phyloP scores from a whole-genome alignment of 495 filamentous ascomycete species.

The Clavariopsis aquatica region DNA sequence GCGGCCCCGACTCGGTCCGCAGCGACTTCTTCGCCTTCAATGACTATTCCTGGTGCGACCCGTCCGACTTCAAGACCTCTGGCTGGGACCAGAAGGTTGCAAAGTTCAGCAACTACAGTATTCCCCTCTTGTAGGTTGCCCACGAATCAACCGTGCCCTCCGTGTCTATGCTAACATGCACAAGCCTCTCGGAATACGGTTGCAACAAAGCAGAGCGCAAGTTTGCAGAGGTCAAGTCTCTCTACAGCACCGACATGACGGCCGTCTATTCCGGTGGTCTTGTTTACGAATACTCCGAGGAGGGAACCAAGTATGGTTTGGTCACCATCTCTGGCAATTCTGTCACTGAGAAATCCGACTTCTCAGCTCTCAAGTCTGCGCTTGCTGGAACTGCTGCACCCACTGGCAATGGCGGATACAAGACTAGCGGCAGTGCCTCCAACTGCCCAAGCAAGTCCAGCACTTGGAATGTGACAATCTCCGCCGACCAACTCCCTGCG shows the following conservation, averaged over 20 bases:
- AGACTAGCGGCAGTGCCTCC: constrained; percentile 62
- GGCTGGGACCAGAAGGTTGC: constrained; percentile 92
- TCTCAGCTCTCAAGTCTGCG: constrained; percentile 64
- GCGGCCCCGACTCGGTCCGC: constrained; percentile 79
- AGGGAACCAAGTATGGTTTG: constrained; percentile 77
- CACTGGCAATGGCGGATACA: constrained; percentile 74
- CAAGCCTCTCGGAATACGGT: constrained; percentile 83
- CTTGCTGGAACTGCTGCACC: constrained; percentile 65
- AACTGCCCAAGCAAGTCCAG: constrained; percentile 68
- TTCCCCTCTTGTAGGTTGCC: constrained; percentile 74
- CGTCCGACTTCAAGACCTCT: constrained; percentile 70
- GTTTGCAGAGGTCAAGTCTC: constrained; percentile 75
- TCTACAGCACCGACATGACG: constrained; percentile 86
- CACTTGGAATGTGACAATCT: constrained; percentile 70
- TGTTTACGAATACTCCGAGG: constrained; percentile 91
- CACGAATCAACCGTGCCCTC: background rate
- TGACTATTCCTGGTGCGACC: constrained; percentile 96
- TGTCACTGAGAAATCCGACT: constrained; percentile 63
- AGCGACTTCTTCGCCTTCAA: constrained; percentile 98
- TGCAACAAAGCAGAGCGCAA: constrained; percentile 78
- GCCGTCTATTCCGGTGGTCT: constrained; percentile 91
- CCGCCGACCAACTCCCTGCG: constrained; percentile 65
- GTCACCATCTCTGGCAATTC: constrained; percentile 62
- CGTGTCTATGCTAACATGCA: constrained; percentile 23
- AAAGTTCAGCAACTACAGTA: constrained; percentile 84